Base-by-base conservation (phyloP, 139 green algal genomes). In the Haematococcus lacustris region DNA sequence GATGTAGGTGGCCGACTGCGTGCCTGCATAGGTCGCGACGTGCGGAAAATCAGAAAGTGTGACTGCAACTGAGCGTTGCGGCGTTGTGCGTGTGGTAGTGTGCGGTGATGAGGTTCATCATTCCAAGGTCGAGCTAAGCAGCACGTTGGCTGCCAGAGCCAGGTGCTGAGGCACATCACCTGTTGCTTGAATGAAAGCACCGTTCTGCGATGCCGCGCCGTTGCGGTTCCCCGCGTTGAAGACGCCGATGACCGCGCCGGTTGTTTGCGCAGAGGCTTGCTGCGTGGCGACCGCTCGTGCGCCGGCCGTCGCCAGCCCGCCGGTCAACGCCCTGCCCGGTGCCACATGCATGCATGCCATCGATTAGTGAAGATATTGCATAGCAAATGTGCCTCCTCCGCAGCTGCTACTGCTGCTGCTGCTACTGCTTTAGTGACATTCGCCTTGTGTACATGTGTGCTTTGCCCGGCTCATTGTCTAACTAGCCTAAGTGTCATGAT, bases 141-240 rank as follows among this genome's bases (percentile, higher is more conserved):
- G 57, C 25, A 32, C 5, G 5, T 35, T 30, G 57, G 17, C 57
- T 9, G 25, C 5, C 57, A 33, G 57, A n/a, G 25, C 21, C 57
- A 5, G 32, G 21, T 13, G 21, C 57, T 35, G 57, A 5, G 9
- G 23, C 23, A 64, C 32, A 25, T 39, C 51, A 78, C 73, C 73
- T 33, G 64, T 71, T 4, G 57, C 35, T 37, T 78, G 57, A 3
- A 41, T 63, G 0, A 43, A 43, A 3, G 30, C 67, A 1, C 57
- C 73, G 37, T 74, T 74, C 53, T 78, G 73, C 7, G 33, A 66
- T 41, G 51, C 57, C 0, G 73, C 35, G 30, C 73, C 73, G 2
- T 53, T 67, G 34, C 73, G 73, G 25, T 33, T 60, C 26, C 59
- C 39, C 2, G 40, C 67, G n/a, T 50, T 41, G 51, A 73, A 73